These are phyloP conservation scores for Xylaria sp. DNA, from an alignment of 2,329 filamentous ascomycete genomes.

Conservation along the genomic window DNA sequence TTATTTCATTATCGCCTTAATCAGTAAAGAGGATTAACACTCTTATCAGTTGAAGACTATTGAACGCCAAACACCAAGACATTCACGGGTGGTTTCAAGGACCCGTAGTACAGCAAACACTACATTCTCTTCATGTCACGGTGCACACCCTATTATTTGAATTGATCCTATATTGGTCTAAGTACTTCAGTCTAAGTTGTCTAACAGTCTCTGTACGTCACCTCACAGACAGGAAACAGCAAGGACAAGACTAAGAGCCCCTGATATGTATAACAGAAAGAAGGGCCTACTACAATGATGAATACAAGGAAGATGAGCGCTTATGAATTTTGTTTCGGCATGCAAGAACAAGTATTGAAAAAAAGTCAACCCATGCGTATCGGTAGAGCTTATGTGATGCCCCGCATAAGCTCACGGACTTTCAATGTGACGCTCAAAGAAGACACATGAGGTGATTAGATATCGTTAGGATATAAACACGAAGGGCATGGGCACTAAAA, in stretches of 20 bases:
- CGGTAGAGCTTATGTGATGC: neutral
- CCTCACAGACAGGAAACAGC: neutral
- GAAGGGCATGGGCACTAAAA: neutral
- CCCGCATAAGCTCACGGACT: neutral
- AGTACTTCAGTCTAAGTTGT: too few species aligned
- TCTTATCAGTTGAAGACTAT: too few species aligned
- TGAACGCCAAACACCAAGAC: neutral
- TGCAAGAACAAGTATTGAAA: neutral
- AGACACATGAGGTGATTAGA: neutral
- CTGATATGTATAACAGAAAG: too few species aligned
- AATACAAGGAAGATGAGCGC: neutral
- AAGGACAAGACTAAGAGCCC: neutral
- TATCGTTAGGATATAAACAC: neutral
- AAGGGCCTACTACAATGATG: too few species aligned
- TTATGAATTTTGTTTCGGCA: neutral
- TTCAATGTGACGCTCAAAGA: neutral
- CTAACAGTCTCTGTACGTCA: too few species aligned
- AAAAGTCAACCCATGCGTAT: neutral
- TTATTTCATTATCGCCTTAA: neutral
- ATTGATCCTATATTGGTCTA: too few species aligned
- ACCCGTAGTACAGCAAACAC: too few species aligned
- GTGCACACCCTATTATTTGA: too few species aligned
- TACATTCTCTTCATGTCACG: too few species aligned
- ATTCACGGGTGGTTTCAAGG: neutral
- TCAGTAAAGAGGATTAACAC: neutral